A percentile compares a stretch with the other conserved stretches of the same genome.
Conservation (phyloP, 2,329 filamentous ascomycete genomes). For the Pseudopyricularia javanii region DNA sequence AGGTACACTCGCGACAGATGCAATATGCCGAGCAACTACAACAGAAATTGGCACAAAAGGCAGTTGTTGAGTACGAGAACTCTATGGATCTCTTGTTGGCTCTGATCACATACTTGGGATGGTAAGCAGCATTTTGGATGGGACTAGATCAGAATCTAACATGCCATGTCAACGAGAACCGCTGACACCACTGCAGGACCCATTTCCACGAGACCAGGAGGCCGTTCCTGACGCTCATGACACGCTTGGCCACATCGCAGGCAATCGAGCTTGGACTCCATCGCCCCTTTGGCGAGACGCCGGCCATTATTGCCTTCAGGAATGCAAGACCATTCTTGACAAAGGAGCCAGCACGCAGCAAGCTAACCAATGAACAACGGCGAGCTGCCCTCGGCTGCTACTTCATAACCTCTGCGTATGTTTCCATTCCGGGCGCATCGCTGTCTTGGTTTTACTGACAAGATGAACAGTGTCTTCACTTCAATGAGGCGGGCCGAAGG, state of each 20-base stretch:
- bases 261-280: constrained; percentile 34
- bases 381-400: constrained; percentile 34
- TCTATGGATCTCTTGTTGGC: constrained; percentile 36
- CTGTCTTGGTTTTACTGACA: not conserved
- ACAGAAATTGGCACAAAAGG: constrained; percentile 26
- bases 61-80: constrained; percentile 33
- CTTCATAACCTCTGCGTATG: constrained; percentile 24
- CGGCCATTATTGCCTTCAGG: constrained; percentile 18
- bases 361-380: constrained; percentile 33
- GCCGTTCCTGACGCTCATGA: constrained; percentile 27
- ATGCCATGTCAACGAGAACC: not conserved
- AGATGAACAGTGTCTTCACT: constrained; percentile 11
- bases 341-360: constrained; percentile 8
- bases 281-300: constrained; percentile 18
- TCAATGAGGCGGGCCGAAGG: constrained; percentile 32
- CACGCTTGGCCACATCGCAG: constrained; percentile 27
- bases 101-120: constrained; percentile 19
- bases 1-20: constrained; percentile 24
- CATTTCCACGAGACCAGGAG: constrained; percentile 19
- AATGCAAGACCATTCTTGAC: not conserved
- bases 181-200: constrained; percentile 10
- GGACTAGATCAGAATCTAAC: constrained; percentile 3
- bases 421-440: not conserved
- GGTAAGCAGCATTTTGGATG: constrained; percentile 19
- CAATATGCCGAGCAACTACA: constrained; percentile 27